A percentile compares a stretch with the other conserved stretches of the same genome.
Evolutionary conservation across 108 stramenopile species (phyloP).

Genomic region (Nitzschia inconspicua): DNA sequence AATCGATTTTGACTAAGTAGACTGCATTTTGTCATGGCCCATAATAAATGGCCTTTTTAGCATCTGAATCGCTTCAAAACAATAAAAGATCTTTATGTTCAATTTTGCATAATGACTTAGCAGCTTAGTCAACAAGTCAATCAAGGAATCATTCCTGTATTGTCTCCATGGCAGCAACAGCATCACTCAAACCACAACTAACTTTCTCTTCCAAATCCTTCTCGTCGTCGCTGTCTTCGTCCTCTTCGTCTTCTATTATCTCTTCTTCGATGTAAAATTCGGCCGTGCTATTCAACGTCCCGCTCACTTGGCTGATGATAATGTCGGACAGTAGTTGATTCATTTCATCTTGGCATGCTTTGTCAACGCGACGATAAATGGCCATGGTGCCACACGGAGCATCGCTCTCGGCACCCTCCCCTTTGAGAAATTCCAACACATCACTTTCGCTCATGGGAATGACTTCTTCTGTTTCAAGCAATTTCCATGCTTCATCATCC

Average conservation of each 20-base stretch:
- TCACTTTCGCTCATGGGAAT: conserved; percentile 26
- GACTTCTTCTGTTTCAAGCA: conserved; percentile 34
- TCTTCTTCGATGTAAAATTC: conserved; percentile 29
- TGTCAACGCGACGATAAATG: conserved; percentile 4
- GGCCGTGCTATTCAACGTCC: conserved; percentile 1
- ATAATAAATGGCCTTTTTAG: too few relatives aligned
- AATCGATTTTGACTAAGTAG: too few relatives aligned
- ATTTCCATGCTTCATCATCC: conserved; percentile 26
- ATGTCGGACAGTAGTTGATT: conserved; percentile 23
- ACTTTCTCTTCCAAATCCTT: not conserved
- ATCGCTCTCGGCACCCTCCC: not conserved
- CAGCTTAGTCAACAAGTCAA: too few relatives aligned
- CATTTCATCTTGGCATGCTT: conserved; percentile 7
- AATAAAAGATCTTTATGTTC: too few relatives aligned
- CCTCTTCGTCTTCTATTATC: not conserved
- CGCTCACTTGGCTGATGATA: conserved; percentile 29
- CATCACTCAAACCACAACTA: too few relatives aligned
- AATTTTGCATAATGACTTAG: too few relatives aligned
- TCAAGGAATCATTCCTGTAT: too few relatives aligned
- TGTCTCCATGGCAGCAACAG: too few relatives aligned
- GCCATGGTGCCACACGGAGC: conserved; percentile 24
- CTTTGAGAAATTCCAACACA: conserved; percentile 23
- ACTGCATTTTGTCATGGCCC: too few relatives aligned
- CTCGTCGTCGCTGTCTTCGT: not conserved
- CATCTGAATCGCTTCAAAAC: too few relatives aligned